Base-by-base conservation (phyloP, 2,329 filamentous ascomycete genomes). In the Xylaria sp. region DNA sequence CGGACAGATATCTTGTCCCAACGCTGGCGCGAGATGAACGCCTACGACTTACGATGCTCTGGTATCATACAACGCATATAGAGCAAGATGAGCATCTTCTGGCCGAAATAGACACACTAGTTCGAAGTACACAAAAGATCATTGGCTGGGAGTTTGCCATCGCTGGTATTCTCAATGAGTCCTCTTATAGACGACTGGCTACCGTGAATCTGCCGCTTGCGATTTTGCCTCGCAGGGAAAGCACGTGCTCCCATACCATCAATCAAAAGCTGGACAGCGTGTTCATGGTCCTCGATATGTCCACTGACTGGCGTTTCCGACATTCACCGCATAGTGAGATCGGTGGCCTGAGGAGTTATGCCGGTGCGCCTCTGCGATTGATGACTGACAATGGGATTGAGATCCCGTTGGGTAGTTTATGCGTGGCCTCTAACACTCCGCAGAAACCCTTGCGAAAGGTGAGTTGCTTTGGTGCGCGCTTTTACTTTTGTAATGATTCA, bases 261-360 rank as follows among this genome's bases (percentile, higher is more conserved):
- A 67, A 64, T 29, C 65, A 67, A 39, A 36, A 49, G 11, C 25
- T 59, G 3, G 55, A 54, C 22, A 38, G 20, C 17, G 61, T 67
- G 5, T 64, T 67, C 65, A 67, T 67, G 61, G 51, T 67, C 4
- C 51, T 58, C 11, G 65, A 67, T n/a, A 67, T 64, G 65, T 59
- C 60, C 4, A 55, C 60, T 22, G 65, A 67, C 54, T 67, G 65
- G 65, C 65, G 65, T n/a, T 67, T 67, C 25, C 51, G 42, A 17
- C 27, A 60, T 42, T 67, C 65, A 1, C 65, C 65, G 27, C 65
- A 55, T 51, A 58, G 61, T 27, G 54, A 64, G 60, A 45, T 60
- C 4, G 60, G 54, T 38, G 60, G 65, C 3, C 25, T 67, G 44
- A 67, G 31, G 25, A 64, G 60, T 53, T 67, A 64, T 33, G 65